Conservation (phyloP, 2,329 filamentous ascomycete genomes). For the Rutstroemia sp. region DNA sequence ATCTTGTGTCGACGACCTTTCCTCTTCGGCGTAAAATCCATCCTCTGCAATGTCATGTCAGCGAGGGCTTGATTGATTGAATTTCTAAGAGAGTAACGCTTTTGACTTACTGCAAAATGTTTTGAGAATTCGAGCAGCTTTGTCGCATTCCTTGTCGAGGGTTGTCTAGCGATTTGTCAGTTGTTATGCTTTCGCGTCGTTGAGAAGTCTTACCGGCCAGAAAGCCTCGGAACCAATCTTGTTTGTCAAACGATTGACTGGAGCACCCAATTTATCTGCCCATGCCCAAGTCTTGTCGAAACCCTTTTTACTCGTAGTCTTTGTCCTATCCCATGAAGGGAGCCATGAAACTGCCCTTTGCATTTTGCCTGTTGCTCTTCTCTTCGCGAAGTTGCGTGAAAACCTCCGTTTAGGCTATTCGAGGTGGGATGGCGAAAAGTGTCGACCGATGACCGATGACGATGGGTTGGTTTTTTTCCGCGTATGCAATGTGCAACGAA, state of each 20-base stretch:
- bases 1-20: slow-evolving; percentile 21
- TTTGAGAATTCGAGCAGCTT: slow-evolving; percentile 79
- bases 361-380: slow-evolving; percentile 24
- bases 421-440: slow-evolving; percentile 1
- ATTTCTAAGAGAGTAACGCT: too few relatives aligned
- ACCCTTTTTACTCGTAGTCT: slow-evolving; percentile 51
- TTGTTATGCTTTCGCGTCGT: not conserved
- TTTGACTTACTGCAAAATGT: slow-evolving; percentile 85
- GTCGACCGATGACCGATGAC: slow-evolving; percentile 2
- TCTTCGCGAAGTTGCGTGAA: slow-evolving; percentile 15
- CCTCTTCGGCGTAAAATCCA: slow-evolving; percentile 57
- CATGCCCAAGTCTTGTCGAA: slow-evolving; percentile 68
- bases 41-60: slow-evolving; percentile 39
- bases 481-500: not conserved
- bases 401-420: slow-evolving; percentile 5
- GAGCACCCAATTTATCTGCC: slow-evolving; percentile 60
- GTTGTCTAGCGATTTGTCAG: slow-evolving; percentile 38
- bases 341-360: slow-evolving; percentile 28
- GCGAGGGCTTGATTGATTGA: too few relatives aligned
- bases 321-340: slow-evolving; percentile 46
- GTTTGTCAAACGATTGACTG: slow-evolving; percentile 76
- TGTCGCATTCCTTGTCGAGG: slow-evolving; percentile 82
- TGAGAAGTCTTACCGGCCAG: slow-evolving; percentile 47
- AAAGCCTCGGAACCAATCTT: slow-evolving; percentile 75
- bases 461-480: not conserved